Base-by-base conservation (phyloP, 2,329 filamentous ascomycete genomes). In the Cladobotryum protrusum region DNA sequence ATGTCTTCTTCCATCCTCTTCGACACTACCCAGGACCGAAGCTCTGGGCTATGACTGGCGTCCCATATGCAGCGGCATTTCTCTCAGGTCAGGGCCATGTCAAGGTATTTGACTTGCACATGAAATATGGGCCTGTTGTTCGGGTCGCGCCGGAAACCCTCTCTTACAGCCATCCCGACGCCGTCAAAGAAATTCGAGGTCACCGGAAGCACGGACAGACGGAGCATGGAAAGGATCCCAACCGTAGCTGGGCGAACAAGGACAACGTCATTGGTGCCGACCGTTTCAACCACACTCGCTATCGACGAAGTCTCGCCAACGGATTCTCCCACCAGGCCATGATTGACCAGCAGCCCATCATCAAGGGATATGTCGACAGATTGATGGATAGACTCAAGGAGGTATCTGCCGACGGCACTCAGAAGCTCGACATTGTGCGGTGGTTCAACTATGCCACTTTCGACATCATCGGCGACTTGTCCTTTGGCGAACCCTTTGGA, bases 381-480 rank as follows among this genome's bases (percentile, higher is more conserved):
- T 52, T 67, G n/a, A 50, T 63, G 32, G 29, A 55, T 6, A 46
- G 48, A 7, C 44, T 64, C n/a, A 37, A 51, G 35, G 52, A 58
- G 13, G 50, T 56, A 1, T 53, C 48, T 8, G 45, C 19, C 0
- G 36, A 42, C 7, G 50, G 43, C 0, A 50, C 24, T 29, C 24
- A 53, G 40, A 14, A 47, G 2, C 32, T 62, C 40, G 54, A 67
- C 42, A 45, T 65, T n/a, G 53, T 53, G 0, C 45, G 51, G 13
- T 66, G 57, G 63, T 64, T 58, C 56, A 61, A 59, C 35, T 62
- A 47, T 35, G 53, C 56, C 5, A 63, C 63, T 0, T 66, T 66
- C 35, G 63, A 66, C 36, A 47, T 66, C 4, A 61, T 66, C n/a
- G 63, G 61, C 18, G 58, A 63, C 33, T 53, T 66, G 4, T 52